Conservation (phyloP, 2,329 filamentous ascomycete genomes). For the Talaromyces sp. region DNA sequence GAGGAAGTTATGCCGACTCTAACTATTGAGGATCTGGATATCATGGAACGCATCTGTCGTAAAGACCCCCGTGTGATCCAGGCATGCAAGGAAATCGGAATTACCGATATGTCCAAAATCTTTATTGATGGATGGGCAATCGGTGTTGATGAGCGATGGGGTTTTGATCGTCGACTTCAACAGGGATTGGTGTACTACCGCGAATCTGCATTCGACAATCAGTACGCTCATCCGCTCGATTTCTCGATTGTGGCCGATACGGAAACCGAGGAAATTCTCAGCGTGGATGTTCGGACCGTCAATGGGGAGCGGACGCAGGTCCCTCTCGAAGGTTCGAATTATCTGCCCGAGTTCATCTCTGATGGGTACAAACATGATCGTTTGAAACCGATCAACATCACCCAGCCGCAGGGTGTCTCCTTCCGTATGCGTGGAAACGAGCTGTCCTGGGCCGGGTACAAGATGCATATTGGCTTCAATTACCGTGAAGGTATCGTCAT, state of each 20-base stretch:
- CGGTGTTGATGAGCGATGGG: constrained; percentile 47
- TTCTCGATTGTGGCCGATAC: constrained; percentile 90
- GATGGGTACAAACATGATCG: constrained; percentile 71
- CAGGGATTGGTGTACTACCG: constrained; percentile 58
- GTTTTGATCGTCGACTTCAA: constrained; percentile 56
- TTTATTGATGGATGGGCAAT: constrained; percentile 72
- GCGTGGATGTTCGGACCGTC: constrained; percentile 78
- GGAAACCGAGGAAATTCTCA: constrained; percentile 72
- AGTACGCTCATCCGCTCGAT: constrained; percentile 87
- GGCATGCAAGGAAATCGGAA: constrained; percentile 37
- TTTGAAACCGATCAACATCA: constrained; percentile 84
- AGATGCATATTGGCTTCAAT: constrained; percentile 89
- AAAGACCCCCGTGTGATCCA: constrained; percentile 34
- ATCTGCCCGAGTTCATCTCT: constrained; percentile 71
- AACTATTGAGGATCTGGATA: constrained; percentile 37
- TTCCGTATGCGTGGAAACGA: constrained; percentile 73
- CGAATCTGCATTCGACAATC: constrained; percentile 67
- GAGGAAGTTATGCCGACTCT: constrained; percentile 49
- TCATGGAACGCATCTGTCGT: constrained; percentile 36
- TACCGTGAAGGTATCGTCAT: constrained; percentile 88
- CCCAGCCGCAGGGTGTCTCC: constrained; percentile 83
- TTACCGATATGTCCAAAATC: constrained; percentile 82
- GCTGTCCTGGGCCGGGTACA: constrained; percentile 91
- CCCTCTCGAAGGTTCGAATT: constrained; percentile 47
- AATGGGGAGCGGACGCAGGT: constrained; percentile 70